phyloP scores from a whole-genome alignment of 805 yeast species.

The Spathaspora gorwiae region DNA sequence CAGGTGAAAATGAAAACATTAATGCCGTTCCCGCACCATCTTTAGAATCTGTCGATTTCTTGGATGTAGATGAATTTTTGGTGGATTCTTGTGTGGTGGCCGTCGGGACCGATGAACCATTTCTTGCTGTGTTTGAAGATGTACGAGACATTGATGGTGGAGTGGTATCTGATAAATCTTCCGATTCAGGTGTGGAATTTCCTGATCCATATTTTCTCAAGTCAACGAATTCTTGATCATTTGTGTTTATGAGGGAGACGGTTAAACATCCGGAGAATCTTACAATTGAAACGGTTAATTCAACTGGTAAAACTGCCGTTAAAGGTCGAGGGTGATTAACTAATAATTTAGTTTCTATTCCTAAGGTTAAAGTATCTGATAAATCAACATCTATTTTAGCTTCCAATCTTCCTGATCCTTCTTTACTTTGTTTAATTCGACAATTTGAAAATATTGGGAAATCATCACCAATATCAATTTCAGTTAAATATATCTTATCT shows the following conservation, averaged over 20 bases:
- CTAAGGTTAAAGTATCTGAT: conserved; percentile 80
- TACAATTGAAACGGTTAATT: conserved; percentile 79
- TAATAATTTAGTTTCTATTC: conserved; percentile 73
- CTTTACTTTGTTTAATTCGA: conserved; percentile 60
- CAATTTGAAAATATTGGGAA: conserved; percentile 95
- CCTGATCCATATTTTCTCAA: conserved; percentile 11
- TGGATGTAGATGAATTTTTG: not conserved
- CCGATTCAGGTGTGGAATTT: conserved; percentile 13
- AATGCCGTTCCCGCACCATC: conserved; percentile 57
- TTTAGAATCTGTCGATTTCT: conserved; percentile 4
- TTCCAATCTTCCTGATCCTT: conserved; percentile 50
- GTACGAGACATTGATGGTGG: conserved; percentile 2
- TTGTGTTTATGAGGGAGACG: conserved; percentile 57
- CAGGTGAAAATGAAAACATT: conserved; percentile 88
- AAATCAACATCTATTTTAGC: conserved; percentile 90
- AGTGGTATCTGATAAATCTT: conserved; percentile 5
- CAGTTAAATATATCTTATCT: conserved; percentile 74
- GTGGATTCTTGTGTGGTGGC: conserved; percentile 1
- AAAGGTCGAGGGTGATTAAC: conserved; percentile 79
- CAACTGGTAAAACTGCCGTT: conserved; percentile 84
- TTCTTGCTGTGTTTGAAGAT: too few species aligned
- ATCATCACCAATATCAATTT: conserved; percentile 89
- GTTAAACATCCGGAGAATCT: conserved; percentile 88
- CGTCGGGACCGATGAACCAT: too few species aligned
- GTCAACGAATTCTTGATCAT: conserved; percentile 28